Evolutionary conservation across 2,329 filamentous ascomycete genomes (phyloP), one percentile per base, ranked within the genome.

Genomic region (Dactylonectria estremocensis): DNA sequence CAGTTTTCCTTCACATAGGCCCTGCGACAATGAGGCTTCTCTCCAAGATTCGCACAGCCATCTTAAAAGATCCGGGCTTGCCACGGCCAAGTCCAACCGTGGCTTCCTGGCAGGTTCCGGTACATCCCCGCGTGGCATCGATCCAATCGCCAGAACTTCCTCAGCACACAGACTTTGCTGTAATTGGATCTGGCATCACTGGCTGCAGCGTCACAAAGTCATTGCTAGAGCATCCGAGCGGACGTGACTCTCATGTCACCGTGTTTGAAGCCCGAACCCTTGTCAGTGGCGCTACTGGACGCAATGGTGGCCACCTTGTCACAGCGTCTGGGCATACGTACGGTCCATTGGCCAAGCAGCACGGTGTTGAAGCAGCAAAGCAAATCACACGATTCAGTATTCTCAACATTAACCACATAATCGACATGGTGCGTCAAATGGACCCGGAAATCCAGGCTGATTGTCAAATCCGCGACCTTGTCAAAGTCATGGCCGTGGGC

Each of bases 371-470:
- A 45, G 74, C 78, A 6, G 85, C 85, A 1, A 80, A 78, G 31
- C 76, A 78, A 48, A 77, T 87, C 14, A 78, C 81, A 1, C 70
- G 79, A 3, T 86, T 87, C 65, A 80, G 82, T 70, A 74, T 84
- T 28, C 58, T 73, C 33, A 82, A 84, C 56, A 72, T 85, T 5
- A 74, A 79, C 22, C 31, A 69, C 14, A 24, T 71, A 1, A 68
- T 73, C 52, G 64, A 70, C 18, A 66, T 61, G 63, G 67, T 77
- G 11, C 62, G 70, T 4, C 62, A 64, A 13, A 67, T 68, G 55
- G 66, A 69, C n/a, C 53, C 52, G 8, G 60, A 69, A 22, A 31
- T 70, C 16, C 60, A 70, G 28, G 52, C 69, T 4, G 61, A 60
- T 7, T 72, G 72, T 54, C 64, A 74, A 37, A 65, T 72, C n/a